A percentile compares a stretch with the other conserved stretches of the same genome.
Evolutionary conservation across 768 basidiomycete species (phyloP).

Genomic region (Tephrocybe sp.): DNA sequence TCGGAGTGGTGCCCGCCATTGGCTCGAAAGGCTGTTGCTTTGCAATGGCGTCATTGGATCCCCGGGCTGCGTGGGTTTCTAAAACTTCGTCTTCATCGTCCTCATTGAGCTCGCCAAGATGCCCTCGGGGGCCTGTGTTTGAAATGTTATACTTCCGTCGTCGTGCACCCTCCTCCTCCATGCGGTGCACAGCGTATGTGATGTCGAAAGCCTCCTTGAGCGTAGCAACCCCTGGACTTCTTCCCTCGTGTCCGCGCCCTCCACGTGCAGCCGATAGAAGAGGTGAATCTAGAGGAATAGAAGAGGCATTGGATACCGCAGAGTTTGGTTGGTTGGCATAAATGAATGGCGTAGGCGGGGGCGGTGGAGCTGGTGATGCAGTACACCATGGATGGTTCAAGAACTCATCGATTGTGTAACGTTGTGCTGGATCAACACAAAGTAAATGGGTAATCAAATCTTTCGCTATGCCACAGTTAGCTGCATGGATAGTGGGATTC

Average conservation of each 20-base stretch:
- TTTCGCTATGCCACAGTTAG: slow-evolving; percentile 59
- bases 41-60: slow-evolving; percentile 12
- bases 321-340: slow-evolving; percentile 39
- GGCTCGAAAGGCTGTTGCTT: slow-evolving; percentile 13
- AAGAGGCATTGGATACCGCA: slow-evolving; percentile 20
- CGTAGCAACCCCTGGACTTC: slow-evolving; percentile 88
- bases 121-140: slow-evolving; percentile 73
- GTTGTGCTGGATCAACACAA: slow-evolving; percentile 91
- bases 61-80: too few species aligned
- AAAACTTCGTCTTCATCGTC: slow-evolving; percentile 74
- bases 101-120: slow-evolving; percentile 86
- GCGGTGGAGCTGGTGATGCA: slow-evolving; percentile 57
- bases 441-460: slow-evolving; percentile 93
- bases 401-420: slow-evolving; percentile 98
- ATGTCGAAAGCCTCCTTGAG: slow-evolving; percentile 99
- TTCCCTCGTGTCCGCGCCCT: slow-evolving; percentile 64
- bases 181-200: slow-evolving; percentile 97
- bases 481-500: slow-evolving; percentile 1
- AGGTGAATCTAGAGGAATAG: slow-evolving; percentile 80
- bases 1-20: slow-evolving; percentile 3
- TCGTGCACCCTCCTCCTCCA: slow-evolving; percentile 97
- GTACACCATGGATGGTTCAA: slow-evolving; percentile 95
- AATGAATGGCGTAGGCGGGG: slow-evolving; percentile 61
- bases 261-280: slow-evolving; percentile 78
- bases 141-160: slow-evolving; percentile 77